Base-by-base conservation (phyloP, 2,329 filamentous ascomycete species). In the Orbilia blumenaviensis region DNA sequence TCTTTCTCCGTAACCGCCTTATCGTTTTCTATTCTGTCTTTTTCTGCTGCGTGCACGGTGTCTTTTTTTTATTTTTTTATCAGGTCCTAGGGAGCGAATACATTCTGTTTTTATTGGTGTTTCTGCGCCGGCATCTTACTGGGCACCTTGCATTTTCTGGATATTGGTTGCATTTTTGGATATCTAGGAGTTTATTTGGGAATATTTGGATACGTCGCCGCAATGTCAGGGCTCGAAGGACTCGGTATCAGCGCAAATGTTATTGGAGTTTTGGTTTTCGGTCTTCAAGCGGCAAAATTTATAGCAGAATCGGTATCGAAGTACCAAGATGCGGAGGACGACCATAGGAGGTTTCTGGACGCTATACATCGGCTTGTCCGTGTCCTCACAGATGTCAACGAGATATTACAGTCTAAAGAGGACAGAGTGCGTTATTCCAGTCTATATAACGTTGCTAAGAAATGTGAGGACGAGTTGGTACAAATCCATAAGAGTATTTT, bases 251-350 rank as follows among this genome's bases (percentile, higher is more conserved):
- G 25, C 9, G 58, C 66, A 8, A 46, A 61, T 34, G 66, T 63
- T 36, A 21, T 56, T 23, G 66, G 66, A 42, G 46, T 63, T 36
- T 14, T 71, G 9, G 46, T 46, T 2, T 34, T 66, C 9, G 67
- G 63, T 50, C 16, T 69, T 1, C 56, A 69, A 18, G 64, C 58
- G 3, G 42, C 38, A 8, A 69, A 44, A 14, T 68, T 76, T 16
- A 64, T 76, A 10, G 46, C 16, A 8, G 58, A 76, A 25, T 64
- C 64, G 14, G 50, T 66, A 29, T 60, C 56, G 5, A 64, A 46
- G 29, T 69, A 66, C 29, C 29, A 60, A 21, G 58, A 52, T 44
- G 41, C 32, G 0, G 72, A 68, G 21, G 72, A 66, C 10, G 64
- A 76, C 14, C 34, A 46, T 25, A n/a, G 8, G 7, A 36, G 64